Percentiles rank a stretch among this genome's conserved stretches.
Evolutionary conservation across 371 early-diverging fungal genomes (phyloP).

Genomic region (Mucor sp.): DNA sequence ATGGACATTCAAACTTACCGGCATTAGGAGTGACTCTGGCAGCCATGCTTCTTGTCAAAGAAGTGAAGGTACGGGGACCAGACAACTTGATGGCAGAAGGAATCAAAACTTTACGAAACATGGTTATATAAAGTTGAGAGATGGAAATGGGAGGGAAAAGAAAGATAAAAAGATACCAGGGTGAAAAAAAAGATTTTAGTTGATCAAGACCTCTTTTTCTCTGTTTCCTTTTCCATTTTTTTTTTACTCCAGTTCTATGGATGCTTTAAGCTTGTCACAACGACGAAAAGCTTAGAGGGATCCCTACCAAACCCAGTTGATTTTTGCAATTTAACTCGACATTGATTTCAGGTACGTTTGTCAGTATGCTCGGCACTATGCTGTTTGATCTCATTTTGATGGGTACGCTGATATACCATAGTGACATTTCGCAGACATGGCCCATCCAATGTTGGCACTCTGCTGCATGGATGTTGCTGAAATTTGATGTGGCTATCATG

Average conservation of each 20-base stretch:
- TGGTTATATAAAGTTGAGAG: not conserved
- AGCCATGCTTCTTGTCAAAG: constrained; percentile 5
- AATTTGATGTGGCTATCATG: not conserved
- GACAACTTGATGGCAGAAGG: constrained; percentile 10
- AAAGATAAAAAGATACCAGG: not conserved
- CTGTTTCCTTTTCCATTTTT: not conserved
- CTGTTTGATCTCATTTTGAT: not conserved
- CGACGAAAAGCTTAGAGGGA: not conserved
- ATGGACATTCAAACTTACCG: not conserved
- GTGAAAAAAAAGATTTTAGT: not conserved
- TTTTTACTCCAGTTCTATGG: not conserved
- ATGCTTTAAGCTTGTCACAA: constrained; percentile 1
- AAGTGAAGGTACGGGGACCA: constrained; percentile 2
- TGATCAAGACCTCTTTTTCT: not conserved
- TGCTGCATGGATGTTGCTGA: too few species aligned
- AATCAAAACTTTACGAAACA: constrained; percentile 18
- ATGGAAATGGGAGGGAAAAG: not conserved
- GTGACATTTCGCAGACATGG: not conserved
- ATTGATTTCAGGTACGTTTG: not conserved
- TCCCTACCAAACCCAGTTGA: not conserved
- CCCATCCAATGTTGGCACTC: not conserved
- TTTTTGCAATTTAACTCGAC: not conserved
- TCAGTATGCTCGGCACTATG: not conserved
- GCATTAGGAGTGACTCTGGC: not conserved
- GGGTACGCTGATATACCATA: not conserved